A percentile compares a stretch with the other conserved stretches of the same genome.
Evolutionary conservation across 2,329 filamentous ascomycete species (phyloP).

Genomic region (Dendryphion nanum): DNA sequence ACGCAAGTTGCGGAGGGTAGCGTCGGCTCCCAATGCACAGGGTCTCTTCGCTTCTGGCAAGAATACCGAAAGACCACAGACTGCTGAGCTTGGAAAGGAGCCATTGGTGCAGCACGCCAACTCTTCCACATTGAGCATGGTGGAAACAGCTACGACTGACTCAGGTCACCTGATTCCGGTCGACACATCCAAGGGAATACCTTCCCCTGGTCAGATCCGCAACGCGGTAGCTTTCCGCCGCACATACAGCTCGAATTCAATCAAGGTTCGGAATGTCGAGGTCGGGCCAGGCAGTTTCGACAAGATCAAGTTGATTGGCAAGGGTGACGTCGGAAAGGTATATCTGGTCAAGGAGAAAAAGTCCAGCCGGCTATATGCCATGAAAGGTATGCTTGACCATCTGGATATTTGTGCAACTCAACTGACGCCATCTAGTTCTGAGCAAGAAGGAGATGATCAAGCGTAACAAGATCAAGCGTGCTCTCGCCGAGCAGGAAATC

Average conservation of each 20-base stretch:
- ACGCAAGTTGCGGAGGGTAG: conserved; percentile 86
- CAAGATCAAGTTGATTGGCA: conserved; percentile 99
- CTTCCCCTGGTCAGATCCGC: conserved; percentile 64
- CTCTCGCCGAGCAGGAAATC: conserved; percentile 95
- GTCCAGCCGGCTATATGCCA: conserved; percentile 89
- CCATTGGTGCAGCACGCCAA: conserved; percentile 62
- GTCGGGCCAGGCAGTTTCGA: conserved; percentile 95
- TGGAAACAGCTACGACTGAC: conserved; percentile 43
- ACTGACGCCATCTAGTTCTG: conserved; percentile 64
- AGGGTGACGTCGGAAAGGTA: conserved; percentile 97
- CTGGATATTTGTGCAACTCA: not conserved
- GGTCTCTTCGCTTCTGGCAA: conserved; percentile 67
- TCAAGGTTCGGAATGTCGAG: conserved; percentile 96
- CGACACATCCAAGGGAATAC: conserved; percentile 53
- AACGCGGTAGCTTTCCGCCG: conserved; percentile 76
- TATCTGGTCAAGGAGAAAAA: conserved; percentile 98
- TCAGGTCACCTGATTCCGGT: conserved; percentile 28
- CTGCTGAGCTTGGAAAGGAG: conserved; percentile 83
- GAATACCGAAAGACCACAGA: conserved; percentile 66
- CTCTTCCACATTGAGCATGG: conserved; percentile 54
- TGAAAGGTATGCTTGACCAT: conserved; percentile 73
- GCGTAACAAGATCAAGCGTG: conserved; percentile 99
- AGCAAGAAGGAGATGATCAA: conserved; percentile 99
- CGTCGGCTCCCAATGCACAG: conserved; percentile 95
- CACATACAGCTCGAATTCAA: conserved; percentile 98